Percentiles rank a stretch among this genome's conserved stretches.
Evolutionary conservation across 2,329 filamentous ascomycete species (phyloP).

Genomic region (Clonostachys rhizophaga): DNA sequence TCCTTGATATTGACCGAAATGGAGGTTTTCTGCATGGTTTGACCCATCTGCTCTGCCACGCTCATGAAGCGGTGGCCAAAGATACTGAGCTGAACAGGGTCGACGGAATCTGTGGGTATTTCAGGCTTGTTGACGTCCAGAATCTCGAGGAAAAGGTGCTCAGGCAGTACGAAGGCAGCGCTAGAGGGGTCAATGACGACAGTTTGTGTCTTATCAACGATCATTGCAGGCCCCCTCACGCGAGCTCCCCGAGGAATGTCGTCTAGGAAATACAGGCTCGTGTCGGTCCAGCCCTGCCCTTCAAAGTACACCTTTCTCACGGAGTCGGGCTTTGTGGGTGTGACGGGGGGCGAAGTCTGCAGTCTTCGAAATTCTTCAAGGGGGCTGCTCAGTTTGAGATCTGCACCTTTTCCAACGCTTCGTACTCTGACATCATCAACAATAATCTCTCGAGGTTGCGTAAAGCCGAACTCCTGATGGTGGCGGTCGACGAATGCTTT

Average conservation of each 20-base stretch:
- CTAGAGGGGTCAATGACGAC: conserved; percentile 55
- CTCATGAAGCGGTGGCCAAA: conserved; percentile 78
- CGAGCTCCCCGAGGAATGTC: conserved; percentile 60
- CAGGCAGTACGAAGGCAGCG: conserved; percentile 15
- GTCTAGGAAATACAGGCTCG: conserved; percentile 13
- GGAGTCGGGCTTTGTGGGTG: conserved; percentile 52
- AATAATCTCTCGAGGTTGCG: conserved; percentile 32
- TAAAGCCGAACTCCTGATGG: conserved; percentile 34
- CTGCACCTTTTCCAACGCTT: conserved; percentile 44
- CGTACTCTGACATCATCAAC: conserved; percentile 37
- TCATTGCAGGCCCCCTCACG: conserved; percentile 60
- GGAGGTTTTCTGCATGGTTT: conserved; percentile 69
- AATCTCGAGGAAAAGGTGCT: conserved; percentile 55
- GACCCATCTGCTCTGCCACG: conserved; percentile 76
- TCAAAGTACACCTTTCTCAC: conserved; percentile 50
- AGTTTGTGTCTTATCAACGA: conserved; percentile 67
- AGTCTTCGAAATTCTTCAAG: conserved; percentile 46
- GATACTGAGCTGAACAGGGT: conserved; percentile 57
- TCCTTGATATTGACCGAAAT: conserved; percentile 75
- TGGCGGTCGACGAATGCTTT: conserved; percentile 25
- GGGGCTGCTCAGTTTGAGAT: conserved; percentile 9
- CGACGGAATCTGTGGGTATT: conserved; percentile 14
- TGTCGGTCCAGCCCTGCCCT: conserved; percentile 14
- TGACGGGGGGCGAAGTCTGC: conserved; percentile 57
- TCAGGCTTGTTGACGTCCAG: conserved; percentile 12